phyloP scores from a whole-genome alignment of 108 stramenopile genomes.

The Epithemia pelagica region DNA sequence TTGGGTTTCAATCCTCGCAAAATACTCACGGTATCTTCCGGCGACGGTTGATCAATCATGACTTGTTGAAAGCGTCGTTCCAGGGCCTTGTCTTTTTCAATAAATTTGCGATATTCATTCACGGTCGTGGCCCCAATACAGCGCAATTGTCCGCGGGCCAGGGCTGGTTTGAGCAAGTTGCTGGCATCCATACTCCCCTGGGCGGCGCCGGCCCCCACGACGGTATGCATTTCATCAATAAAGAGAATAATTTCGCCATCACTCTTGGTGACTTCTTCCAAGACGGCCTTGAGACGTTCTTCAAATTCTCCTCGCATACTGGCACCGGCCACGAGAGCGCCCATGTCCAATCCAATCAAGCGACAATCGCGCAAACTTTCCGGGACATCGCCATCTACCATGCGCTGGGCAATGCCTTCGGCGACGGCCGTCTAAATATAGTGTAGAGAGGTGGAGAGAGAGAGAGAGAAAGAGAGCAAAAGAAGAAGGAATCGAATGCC shows the following conservation, averaged over 20 bases:
- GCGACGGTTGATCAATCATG: conserved; percentile 88
- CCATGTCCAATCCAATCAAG: conserved; percentile 93
- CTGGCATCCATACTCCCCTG: conserved; percentile 95
- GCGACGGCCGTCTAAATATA: conserved; percentile 94
- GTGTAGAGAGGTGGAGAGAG: no score
- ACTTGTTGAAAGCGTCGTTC: conserved; percentile 99
- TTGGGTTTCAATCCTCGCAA: conserved; percentile 94
- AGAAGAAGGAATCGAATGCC: conserved; percentile 13
- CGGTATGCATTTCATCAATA: conserved; percentile 99
- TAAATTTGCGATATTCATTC: conserved; percentile 94
- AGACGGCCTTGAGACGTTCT: conserved; percentile 96
- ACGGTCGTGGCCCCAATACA: conserved; percentile 98
- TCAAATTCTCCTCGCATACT: conserved; percentile 99
- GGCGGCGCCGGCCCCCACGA: conserved; percentile 93
- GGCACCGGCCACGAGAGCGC: conserved; percentile 96
- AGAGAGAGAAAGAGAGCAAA: conserved; percentile 10
- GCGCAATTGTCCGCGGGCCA: conserved; percentile 94
- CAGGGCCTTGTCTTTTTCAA: conserved; percentile 97
- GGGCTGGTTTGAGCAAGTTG: conserved; percentile 95
- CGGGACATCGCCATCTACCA: conserved; percentile 85
- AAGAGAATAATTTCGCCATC: conserved; percentile 95
- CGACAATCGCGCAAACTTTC: conserved; percentile 72
- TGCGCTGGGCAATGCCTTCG: conserved; percentile 89
- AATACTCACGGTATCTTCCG: conserved; percentile 98
- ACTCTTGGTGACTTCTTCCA: conserved; percentile 93